Evolutionary conservation across 495 filamentous ascomycete species (phyloP).

Genomic region (Jackrogersella minutella): DNA sequence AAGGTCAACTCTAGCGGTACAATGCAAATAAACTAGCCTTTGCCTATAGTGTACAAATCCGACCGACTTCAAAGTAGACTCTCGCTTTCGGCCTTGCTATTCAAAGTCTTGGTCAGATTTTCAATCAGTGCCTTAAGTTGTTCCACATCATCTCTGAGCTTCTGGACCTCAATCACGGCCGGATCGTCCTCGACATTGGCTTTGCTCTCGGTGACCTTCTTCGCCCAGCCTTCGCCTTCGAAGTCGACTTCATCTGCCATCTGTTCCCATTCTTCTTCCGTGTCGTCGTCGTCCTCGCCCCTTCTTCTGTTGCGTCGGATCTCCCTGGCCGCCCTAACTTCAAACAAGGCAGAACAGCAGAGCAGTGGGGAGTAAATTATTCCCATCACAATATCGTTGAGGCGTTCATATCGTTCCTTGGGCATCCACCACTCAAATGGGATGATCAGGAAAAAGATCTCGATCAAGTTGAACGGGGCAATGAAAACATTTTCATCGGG

Average conservation of each 20-base stretch:
- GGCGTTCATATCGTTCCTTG: conserved; percentile 68
- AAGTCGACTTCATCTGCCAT: conserved; percentile 75
- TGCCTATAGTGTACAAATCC: neutral
- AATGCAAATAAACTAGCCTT: neutral
- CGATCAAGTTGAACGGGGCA: conserved; percentile 91
- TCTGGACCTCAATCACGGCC: conserved; percentile 70
- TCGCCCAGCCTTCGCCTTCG: conserved; percentile 80
- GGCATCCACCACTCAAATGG: conserved; percentile 97
- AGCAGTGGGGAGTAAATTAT: conserved; percentile 86
- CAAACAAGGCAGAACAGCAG: conserved; percentile 77
- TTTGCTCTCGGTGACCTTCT: conserved; percentile 74
- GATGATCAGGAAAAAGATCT: conserved; percentile 78
- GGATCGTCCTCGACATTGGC: conserved; percentile 79
- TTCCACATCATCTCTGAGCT: conserved; percentile 72
- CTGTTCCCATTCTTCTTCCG: conserved; percentile 91
- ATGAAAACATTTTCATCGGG: conserved; percentile 99
- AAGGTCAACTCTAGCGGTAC: neutral
- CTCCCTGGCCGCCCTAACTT: conserved; percentile 70
- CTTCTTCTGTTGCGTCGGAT: conserved; percentile 76
- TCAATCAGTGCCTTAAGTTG: conserved; percentile 61
- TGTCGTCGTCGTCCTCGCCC: conserved; percentile 91
- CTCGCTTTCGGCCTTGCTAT: conserved; percentile 16
- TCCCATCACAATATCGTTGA: conserved; percentile 90
- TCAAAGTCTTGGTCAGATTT: conserved; percentile 21
- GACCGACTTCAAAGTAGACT: conserved; percentile 7